Conservation (phyloP, 768 basidiomycete species). For the Mycena haematopus region DNA sequence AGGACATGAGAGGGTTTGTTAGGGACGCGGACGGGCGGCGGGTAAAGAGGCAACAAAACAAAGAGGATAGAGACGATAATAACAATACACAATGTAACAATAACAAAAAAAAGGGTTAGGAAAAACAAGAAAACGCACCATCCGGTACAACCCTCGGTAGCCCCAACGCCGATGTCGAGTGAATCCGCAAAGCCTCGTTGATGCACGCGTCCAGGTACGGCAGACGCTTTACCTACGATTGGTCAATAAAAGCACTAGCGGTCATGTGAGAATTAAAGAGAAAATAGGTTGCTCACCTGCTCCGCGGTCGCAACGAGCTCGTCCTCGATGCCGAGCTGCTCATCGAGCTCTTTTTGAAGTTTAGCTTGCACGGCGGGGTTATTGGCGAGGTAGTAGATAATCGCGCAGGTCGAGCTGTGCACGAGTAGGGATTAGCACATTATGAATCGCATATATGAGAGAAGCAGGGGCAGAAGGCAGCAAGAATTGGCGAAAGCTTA, state of each 20-base stretch:
- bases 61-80: too few relatives aligned
- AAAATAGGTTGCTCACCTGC: constrained; percentile 44
- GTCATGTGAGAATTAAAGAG: too few relatives aligned
- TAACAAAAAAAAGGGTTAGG: not conserved
- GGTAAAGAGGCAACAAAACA: too few relatives aligned
- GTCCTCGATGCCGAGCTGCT: constrained; percentile 52
- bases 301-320: constrained; percentile 68
- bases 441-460: not conserved
- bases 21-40: too few relatives aligned
- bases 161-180: constrained; percentile 85
- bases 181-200: constrained; percentile 83
- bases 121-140: constrained; percentile 35
- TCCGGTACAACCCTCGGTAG: constrained; percentile 81
- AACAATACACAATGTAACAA: too few relatives aligned
- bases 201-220: constrained; percentile 88
- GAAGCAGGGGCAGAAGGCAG: not conserved
- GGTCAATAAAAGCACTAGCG: too few relatives aligned
- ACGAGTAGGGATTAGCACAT: not conserved
- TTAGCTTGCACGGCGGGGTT: constrained; percentile 58
- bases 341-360: constrained; percentile 61
- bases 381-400: constrained; percentile 70
- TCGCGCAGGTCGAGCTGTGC: constrained; percentile 86
- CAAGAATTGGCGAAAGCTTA: constrained; percentile 41
- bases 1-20: too few relatives aligned
- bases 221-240: constrained; percentile 65